Conservation (phyloP, 108 stramenopile species). For the Fragilaria crotonensis region DNA sequence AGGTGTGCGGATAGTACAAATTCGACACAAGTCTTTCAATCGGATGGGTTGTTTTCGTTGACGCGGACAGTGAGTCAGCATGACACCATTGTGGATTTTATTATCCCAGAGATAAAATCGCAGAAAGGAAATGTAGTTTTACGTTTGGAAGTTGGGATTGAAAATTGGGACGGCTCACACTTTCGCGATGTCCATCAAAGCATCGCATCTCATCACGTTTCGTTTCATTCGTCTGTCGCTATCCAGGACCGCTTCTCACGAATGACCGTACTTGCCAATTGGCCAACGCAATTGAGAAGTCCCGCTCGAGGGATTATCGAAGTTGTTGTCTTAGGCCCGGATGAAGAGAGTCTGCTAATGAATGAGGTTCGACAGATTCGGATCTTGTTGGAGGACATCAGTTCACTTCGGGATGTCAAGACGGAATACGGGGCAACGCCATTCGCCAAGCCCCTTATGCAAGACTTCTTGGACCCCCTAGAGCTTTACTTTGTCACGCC, state of each 20-base stretch:
- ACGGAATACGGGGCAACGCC: constrained; percentile 35
- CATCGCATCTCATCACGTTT: constrained; percentile 3
- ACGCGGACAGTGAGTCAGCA: constrained; percentile 26
- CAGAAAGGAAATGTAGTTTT: constrained; percentile 15
- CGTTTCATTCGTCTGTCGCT: constrained; percentile 23
- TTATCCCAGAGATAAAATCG: constrained; percentile 5
- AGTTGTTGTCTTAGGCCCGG: constrained; percentile 5
- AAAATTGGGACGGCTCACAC: constrained; percentile 29
- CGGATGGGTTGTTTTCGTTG: too few relatives aligned
- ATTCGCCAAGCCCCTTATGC: constrained; percentile 33
- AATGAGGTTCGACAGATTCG: constrained; percentile 28
- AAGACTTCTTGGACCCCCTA: constrained; percentile 54
- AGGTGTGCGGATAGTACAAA: too few relatives aligned
- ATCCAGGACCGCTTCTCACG: constrained; percentile 48
- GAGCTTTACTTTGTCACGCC: constrained; percentile 35
- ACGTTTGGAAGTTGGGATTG: constrained; percentile 15
- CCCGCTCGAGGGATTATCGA: constrained; percentile 23
- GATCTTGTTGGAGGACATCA: constrained; percentile 51
- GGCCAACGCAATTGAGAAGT: constrained; percentile 20
- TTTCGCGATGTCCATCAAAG: constrained; percentile 33
- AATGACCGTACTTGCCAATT: constrained; percentile 42
- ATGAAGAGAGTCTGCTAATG: constrained; percentile 3
- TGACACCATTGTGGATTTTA: constrained; percentile 38
- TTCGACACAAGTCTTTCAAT: too few relatives aligned
- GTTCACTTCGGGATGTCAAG: constrained; percentile 36